Evolutionary conservation across 805 yeast species (phyloP).

Genomic region (Saccharomycopsis sp.): DNA sequence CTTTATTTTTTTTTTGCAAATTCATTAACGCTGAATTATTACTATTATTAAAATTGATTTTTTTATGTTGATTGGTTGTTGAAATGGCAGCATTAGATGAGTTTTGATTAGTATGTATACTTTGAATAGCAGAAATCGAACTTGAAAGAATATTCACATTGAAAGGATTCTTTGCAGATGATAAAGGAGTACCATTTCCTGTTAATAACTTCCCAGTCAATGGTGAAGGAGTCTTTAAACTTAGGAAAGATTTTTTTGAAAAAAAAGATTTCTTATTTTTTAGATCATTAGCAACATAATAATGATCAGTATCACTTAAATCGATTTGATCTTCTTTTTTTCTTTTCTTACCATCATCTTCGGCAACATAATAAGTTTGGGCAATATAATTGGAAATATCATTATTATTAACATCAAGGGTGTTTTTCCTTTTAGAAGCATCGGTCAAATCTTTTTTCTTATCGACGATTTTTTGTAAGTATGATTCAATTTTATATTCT

Average conservation of each 20-base stretch:
- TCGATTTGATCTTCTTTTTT: not conserved
- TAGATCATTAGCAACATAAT: not conserved
- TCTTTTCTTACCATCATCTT: too few species aligned
- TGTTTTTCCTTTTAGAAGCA: not conserved
- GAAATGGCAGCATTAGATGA: too few species aligned
- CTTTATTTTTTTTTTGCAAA: too few species aligned
- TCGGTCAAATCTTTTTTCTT: not conserved
- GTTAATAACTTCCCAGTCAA: too few species aligned
- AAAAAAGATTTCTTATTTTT: not conserved
- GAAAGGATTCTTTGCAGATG: constrained; percentile 1
- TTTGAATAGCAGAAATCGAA: not conserved
- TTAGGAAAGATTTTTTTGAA: not conserved
- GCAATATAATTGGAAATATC: constrained; percentile 2
- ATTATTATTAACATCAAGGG: constrained; percentile 5
- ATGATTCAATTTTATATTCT: constrained; percentile 10
- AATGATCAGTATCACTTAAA: not conserved
- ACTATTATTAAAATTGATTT: too few species aligned
- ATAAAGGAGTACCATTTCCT: too few species aligned
- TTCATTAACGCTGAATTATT: too few species aligned
- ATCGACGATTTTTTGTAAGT: constrained; percentile 4
- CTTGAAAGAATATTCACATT: not conserved
- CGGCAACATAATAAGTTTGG: constrained; percentile 5
- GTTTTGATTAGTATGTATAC: too few species aligned
- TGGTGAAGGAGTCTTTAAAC: not conserved
- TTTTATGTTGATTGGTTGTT: too few species aligned